Evolutionary conservation across 495 filamentous ascomycete genomes (phyloP).

Genomic region (Usnea hakonensis): DNA sequence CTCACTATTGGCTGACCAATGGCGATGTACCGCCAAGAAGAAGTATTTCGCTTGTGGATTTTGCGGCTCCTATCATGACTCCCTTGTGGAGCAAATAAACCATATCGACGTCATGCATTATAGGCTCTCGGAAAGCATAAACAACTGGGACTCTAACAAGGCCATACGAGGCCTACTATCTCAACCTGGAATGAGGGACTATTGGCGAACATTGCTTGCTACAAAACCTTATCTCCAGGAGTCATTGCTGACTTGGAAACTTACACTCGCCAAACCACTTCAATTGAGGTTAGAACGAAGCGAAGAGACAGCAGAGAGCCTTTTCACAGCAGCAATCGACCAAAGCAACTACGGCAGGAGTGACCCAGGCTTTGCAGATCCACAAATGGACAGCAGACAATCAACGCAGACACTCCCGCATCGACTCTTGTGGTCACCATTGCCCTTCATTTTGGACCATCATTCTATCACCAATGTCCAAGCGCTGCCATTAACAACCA

Average conservation of each 20-base stretch:
- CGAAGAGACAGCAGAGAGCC: not conserved
- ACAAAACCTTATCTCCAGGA: not conserved
- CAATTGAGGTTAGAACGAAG: not conserved
- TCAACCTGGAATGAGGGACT: not conserved
- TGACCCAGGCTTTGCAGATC: too few species aligned
- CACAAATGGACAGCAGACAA: too few species aligned
- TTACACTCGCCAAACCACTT: not conserved
- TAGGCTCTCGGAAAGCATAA: not conserved
- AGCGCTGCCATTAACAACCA: too few species aligned
- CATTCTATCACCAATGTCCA: too few species aligned
- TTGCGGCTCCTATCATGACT: not conserved
- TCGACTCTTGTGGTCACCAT: too few species aligned
- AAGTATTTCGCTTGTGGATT: conserved; percentile 8
- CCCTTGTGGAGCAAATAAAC: not conserved
- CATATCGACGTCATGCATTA: conserved; percentile 4
- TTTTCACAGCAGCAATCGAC: not conserved
- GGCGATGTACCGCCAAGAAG: not conserved
- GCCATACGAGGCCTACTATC: not conserved
- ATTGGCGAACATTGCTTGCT: not conserved
- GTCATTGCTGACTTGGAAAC: not conserved
- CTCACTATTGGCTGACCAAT: not conserved
- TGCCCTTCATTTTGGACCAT: too few species aligned
- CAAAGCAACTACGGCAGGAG: not conserved
- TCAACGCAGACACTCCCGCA: too few species aligned
- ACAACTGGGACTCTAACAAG: not conserved